Percentiles rank a stretch among this genome's conserved stretches.
Evolutionary conservation across 805 yeast species (phyloP).

Genomic region (Monosporozyma solicola): DNA sequence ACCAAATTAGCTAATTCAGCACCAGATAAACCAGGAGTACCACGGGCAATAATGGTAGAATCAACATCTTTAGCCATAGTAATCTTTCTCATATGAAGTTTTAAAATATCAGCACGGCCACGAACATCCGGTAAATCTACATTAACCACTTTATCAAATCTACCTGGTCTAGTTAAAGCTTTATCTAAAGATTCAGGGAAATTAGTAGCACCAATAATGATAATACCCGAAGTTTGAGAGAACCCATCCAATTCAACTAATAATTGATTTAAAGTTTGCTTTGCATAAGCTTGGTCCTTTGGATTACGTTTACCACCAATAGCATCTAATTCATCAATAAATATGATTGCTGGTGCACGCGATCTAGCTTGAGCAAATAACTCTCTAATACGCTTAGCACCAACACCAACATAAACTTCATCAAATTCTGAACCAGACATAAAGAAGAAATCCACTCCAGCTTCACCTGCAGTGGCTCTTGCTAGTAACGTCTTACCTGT

Average conservation of each 20-base stretch:
- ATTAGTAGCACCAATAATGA: slow-evolving; percentile 96
- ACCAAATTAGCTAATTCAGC: slow-evolving; percentile 94
- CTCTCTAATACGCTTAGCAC: slow-evolving; percentile 96
- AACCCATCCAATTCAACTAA: slow-evolving; percentile 94
- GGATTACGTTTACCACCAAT: slow-evolving; percentile 98
- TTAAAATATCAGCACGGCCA: slow-evolving; percentile 88
- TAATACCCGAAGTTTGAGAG: slow-evolving; percentile 85
- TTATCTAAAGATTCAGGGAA: slow-evolving; percentile 95
- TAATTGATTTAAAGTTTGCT: slow-evolving; percentile 92
- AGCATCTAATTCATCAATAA: slow-evolving; percentile 96
- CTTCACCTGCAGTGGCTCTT: slow-evolving; percentile 98
- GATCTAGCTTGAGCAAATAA: slow-evolving; percentile 87
- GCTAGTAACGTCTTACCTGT: slow-evolving; percentile 96
- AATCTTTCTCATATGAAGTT: slow-evolving; percentile 85
- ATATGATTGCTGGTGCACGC: slow-evolving; percentile 92
- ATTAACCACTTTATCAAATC: slow-evolving; percentile 91
- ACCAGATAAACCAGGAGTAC: slow-evolving; percentile 97
- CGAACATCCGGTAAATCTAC: slow-evolving; percentile 97
- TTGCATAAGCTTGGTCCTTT: slow-evolving; percentile 95
- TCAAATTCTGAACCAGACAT: slow-evolving; percentile 99
- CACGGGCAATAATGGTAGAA: slow-evolving; percentile 84
- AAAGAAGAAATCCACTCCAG: slow-evolving; percentile 96
- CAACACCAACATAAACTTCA: slow-evolving; percentile 97
- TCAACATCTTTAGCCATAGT: slow-evolving; percentile 81
- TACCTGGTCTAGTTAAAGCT: slow-evolving; percentile 96